Percentiles rank a stretch among this genome's conserved stretches.
Evolutionary conservation across 805 yeast species (phyloP).

Genomic region (Wickerhamomyces bovis): DNA sequence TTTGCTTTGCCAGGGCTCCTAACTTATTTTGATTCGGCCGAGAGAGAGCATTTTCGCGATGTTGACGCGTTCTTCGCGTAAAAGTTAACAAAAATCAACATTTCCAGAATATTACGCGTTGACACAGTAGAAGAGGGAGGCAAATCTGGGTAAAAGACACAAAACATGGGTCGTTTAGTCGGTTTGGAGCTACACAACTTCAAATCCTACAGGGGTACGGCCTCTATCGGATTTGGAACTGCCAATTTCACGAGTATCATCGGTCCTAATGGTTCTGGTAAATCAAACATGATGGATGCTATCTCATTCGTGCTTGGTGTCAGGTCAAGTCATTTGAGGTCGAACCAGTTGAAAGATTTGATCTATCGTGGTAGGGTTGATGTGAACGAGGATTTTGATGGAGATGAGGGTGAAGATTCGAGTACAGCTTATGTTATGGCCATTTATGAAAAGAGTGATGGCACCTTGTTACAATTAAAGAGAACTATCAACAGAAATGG

Average conservation of each 20-base stretch:
- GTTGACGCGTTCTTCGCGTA: neutral
- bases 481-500: constrained; percentile 58
- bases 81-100: neutral
- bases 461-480: constrained; percentile 53
- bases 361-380: constrained; percentile 66
- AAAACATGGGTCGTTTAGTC: constrained; percentile 69
- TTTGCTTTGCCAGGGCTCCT: neutral
- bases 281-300: constrained; percentile 96
- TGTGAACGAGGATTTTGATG: constrained; percentile 22
- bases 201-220: constrained; percentile 81
- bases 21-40: neutral
- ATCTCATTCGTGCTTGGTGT: constrained; percentile 92
- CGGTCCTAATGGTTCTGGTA: constrained; percentile 99
- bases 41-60: neutral
- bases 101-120: neutral
- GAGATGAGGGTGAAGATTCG: constrained; percentile 16
- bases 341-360: constrained; percentile 66
- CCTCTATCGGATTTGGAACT: constrained; percentile 76
- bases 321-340: constrained; percentile 66
- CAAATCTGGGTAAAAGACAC: neutral
- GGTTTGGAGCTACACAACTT: constrained; percentile 80
- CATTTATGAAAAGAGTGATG: constrained; percentile 58
- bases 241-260: constrained; percentile 83
- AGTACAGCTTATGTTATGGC: constrained; percentile 69
- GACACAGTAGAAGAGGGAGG: neutral